Evolutionary conservation across 2,329 filamentous ascomycete genomes (phyloP).

Genomic region (Colletotrichum chrysophilum): DNA sequence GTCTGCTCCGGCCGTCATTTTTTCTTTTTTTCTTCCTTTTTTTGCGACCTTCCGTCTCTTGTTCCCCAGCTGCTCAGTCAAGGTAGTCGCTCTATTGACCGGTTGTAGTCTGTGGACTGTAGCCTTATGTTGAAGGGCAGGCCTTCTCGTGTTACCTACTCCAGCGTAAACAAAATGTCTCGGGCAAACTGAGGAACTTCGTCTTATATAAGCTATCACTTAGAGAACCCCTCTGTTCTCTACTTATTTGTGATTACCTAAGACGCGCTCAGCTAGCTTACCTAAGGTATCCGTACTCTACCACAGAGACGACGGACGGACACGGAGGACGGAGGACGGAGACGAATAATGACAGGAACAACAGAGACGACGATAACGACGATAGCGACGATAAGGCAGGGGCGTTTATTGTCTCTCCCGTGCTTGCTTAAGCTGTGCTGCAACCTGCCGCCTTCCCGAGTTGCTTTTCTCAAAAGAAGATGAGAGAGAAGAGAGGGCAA

Average conservation of each 20-base stretch:
- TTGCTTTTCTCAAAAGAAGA: not conserved
- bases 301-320: too few relatives aligned
- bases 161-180: too few relatives aligned
- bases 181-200: too few relatives aligned
- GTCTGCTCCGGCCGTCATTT: slow-evolving; percentile 25
- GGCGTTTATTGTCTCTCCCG: not conserved
- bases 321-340: too few relatives aligned
- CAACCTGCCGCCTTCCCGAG: not conserved
- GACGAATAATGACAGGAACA: too few relatives aligned
- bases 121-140: not conserved
- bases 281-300: too few relatives aligned
- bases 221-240: too few relatives aligned
- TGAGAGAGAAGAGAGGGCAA: not conserved
- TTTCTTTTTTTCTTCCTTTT: not conserved
- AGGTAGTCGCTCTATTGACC: not conserved
- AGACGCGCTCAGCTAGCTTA: too few relatives aligned
- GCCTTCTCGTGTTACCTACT: not conserved
- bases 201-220: too few relatives aligned
- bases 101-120: not conserved
- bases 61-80: not conserved
- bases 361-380: too few relatives aligned
- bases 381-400: too few relatives aligned
- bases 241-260: too few relatives aligned
- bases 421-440: not conserved
- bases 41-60: not conserved